Conservation (phyloP, 257 asterid species). For the Lavandula angustifolia region DNA sequence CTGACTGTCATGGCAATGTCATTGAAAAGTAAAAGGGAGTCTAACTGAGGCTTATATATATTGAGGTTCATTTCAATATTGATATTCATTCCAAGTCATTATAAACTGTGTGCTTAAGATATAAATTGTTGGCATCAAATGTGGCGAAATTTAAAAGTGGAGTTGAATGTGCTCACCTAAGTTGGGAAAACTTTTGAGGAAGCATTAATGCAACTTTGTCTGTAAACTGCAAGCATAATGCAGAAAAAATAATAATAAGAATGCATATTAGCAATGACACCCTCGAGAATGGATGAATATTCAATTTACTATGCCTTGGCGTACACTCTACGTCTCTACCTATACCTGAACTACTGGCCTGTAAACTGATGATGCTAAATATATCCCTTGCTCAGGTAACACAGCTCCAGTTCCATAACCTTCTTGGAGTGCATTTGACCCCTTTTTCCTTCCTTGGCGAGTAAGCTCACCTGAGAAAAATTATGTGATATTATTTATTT, state of each 20-base stretch:
- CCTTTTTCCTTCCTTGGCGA: constrained; percentile 94
- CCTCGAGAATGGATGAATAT: constrained; percentile 17
- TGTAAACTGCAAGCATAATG: constrained; percentile 66
- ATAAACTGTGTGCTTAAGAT: constrained; percentile 20
- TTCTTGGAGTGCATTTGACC: constrained; percentile 85
- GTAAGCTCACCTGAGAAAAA: constrained; percentile 62
- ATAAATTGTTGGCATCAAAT: constrained; percentile 8
- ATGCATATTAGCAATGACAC: constrained; percentile 20
- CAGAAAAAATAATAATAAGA: constrained; percentile 21
- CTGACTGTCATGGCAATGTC: constrained; percentile 15
- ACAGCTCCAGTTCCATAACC: constrained; percentile 95
- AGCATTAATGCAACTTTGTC: constrained; percentile 93
- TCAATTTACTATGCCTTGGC: constrained; percentile 26
- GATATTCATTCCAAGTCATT: constrained; percentile 11
- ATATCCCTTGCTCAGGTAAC: constrained; percentile 96
- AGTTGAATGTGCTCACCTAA: constrained; percentile 64
- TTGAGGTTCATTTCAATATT: neutral
- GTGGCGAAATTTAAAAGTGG: constrained; percentile 19
- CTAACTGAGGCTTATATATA: constrained; percentile 3
- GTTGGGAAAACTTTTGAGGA: constrained; percentile 91
- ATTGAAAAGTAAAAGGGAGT: neutral
- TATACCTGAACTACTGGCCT: constrained; percentile 96
- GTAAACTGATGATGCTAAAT: constrained; percentile 92
- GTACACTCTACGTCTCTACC: constrained; percentile 25
- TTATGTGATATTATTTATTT: constrained; percentile 7